Percentiles rank a stretch among this genome's conserved stretches.
These are phyloP conservation scores for Aspergillus phoenicis DNA, from an alignment of 2,329 filamentous ascomycete genomes.

Conservation along the genomic window DNA sequence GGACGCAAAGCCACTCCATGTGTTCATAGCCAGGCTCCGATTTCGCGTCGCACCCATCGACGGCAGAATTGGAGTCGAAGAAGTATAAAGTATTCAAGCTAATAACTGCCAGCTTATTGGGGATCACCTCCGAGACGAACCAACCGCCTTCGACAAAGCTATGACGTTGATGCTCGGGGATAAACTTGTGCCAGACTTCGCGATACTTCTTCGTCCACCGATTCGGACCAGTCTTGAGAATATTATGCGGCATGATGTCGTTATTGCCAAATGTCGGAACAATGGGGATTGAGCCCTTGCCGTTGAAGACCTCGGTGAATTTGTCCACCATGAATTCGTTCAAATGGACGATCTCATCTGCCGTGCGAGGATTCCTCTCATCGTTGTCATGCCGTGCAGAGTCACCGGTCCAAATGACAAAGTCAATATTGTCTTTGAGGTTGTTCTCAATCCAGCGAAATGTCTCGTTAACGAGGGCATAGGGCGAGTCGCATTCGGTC, in stretches of 20 bases:
- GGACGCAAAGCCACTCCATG: slow-evolving; percentile 91
- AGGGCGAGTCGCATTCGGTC: slow-evolving; percentile 84
- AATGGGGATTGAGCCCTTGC: slow-evolving; percentile 68
- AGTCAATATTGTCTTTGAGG: slow-evolving; percentile 77
- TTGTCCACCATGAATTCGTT: slow-evolving; percentile 77
- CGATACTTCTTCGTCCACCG: slow-evolving; percentile 77
- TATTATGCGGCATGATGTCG: slow-evolving; percentile 95
- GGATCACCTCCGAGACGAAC: slow-evolving; percentile 92
- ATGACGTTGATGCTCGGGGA: slow-evolving; percentile 89
- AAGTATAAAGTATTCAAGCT: slow-evolving; percentile 97
- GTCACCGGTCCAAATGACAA: slow-evolving; percentile 91
- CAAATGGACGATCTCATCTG: slow-evolving; percentile 72
- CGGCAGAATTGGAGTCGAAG: slow-evolving; percentile 88
- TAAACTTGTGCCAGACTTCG: slow-evolving; percentile 80
- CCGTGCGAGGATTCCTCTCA: slow-evolving; percentile 73
- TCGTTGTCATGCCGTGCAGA: slow-evolving; percentile 89
- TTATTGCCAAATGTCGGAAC: slow-evolving; percentile 95
- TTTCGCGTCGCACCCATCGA: slow-evolving; percentile 80
- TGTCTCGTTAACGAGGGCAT: slow-evolving; percentile 79
- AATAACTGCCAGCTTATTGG: slow-evolving; percentile 80
- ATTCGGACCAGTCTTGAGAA: slow-evolving; percentile 83
- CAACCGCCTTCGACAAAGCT: slow-evolving; percentile 90
- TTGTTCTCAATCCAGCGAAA: slow-evolving; percentile 84
- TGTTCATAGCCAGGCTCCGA: slow-evolving; percentile 90
- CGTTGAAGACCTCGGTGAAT: slow-evolving; percentile 73